Conservation (phyloP, 352 stramenopile genomes). For the Phytophthora melonis region DNA sequence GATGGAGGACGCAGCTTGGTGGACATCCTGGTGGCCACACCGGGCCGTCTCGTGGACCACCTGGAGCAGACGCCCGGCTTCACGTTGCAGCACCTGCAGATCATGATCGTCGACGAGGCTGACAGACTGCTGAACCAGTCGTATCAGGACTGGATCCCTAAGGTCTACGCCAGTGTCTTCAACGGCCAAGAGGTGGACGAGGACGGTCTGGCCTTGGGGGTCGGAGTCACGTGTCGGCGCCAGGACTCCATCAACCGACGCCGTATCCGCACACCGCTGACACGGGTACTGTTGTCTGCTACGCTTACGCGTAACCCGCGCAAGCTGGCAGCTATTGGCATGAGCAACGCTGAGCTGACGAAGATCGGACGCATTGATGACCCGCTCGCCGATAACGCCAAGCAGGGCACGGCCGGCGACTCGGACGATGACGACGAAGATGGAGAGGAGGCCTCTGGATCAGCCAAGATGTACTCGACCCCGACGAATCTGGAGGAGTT, state of each 20-base stretch:
- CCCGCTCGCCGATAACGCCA: conserved; percentile 70
- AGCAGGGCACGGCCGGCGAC: conserved; percentile 51
- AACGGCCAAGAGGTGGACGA: conserved; percentile 65
- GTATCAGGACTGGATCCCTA: conserved; percentile 98
- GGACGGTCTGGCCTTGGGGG: conserved; percentile 21
- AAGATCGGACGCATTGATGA: conserved; percentile 79
- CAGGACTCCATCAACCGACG: conserved; percentile 85
- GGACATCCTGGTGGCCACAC: conserved; percentile 98
- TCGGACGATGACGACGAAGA: conserved; percentile 42
- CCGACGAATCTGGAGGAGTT: conserved; percentile 86
- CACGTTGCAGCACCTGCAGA: conserved; percentile 96
- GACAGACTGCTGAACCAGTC: conserved; percentile 97
- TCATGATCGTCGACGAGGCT: conserved; percentile 98
- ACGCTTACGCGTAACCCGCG: conserved; percentile 97
- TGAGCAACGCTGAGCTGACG: conserved; percentile 96
- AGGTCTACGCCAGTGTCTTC: conserved; percentile 91
- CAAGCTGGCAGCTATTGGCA: conserved; percentile 94
- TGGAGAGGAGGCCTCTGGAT: conserved; percentile 20
- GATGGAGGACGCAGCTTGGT: conserved; percentile 85
- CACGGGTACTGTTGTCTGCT: conserved; percentile 97
- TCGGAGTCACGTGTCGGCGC: conserved; percentile 67
- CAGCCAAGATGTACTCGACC: conserved; percentile 79
- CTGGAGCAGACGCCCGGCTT: conserved; percentile 97
- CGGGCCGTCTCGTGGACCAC: conserved; percentile 97
- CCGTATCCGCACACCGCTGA: conserved; percentile 87